These are phyloP conservation scores for Artemisia tridentata DNA, from an alignment of 129 eudicot species.

Conservation along the genomic window DNA sequence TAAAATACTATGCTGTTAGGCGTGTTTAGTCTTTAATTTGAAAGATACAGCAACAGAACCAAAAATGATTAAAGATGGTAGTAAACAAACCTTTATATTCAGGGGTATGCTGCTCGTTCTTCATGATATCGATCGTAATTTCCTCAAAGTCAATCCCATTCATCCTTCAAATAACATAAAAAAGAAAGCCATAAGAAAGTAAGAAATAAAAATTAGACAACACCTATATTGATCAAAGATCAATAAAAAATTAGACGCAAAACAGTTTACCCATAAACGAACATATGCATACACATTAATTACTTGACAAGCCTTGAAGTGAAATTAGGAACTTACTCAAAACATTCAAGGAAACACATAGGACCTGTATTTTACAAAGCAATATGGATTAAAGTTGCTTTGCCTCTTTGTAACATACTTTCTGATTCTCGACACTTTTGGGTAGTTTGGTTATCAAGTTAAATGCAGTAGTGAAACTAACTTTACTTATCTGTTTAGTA, in stretches of 20 bases:
- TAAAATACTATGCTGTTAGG: no score
- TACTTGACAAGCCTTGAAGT: neutral
- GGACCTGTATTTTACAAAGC: no score
- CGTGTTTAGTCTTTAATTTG: no score
- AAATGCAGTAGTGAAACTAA: no score
- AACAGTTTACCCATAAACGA: neutral
- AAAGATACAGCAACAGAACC: neutral
- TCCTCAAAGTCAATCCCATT: slow-evolving; percentile 78
- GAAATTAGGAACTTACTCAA: neutral
- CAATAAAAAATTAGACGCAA: neutral
- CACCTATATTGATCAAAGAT: neutral
- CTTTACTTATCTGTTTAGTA: no score
- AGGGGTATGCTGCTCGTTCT: slow-evolving; percentile 49
- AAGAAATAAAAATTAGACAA: neutral
- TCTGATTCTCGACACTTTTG: no score
- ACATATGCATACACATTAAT: neutral
- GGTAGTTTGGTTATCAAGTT: no score
- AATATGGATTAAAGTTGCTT: no score
- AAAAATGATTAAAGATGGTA: neutral
- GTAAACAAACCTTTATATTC: slow-evolving; percentile 52
- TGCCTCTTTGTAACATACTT: no score
- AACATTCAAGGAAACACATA: neutral
- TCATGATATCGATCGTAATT: slow-evolving; percentile 35
- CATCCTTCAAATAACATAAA: slow-evolving; percentile 37
- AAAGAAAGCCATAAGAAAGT: neutral